phyloP scores from a whole-genome alignment of 208 protist genomes.

The Trypanosomatidae sp. region DNA sequence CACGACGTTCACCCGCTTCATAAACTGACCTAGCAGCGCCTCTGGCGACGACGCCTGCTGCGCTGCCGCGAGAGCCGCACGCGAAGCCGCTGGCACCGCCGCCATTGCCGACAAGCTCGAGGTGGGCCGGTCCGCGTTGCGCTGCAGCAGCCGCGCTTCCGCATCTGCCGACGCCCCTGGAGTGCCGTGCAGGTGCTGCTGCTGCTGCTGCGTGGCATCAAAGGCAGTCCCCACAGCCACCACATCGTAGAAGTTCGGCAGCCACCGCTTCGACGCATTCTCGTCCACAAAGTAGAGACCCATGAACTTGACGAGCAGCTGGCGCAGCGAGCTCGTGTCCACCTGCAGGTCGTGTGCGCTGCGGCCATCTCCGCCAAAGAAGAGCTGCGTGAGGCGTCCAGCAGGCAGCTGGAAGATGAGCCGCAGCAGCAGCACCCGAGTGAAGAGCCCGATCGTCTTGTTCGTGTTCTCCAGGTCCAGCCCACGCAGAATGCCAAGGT shows the following conservation, averaged over 20 bases:
- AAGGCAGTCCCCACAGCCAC: conserved; percentile 65
- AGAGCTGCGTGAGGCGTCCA: conserved; percentile 57
- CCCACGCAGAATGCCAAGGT: conserved; percentile 72
- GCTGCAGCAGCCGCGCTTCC: conserved; percentile 3
- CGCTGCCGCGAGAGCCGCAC: neutral
- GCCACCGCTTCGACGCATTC: conserved; percentile 50
- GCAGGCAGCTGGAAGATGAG: conserved; percentile 62
- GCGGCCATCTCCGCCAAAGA: conserved; percentile 78
- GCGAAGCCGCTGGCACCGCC: neutral
- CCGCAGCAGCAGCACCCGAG: conserved; percentile 71
- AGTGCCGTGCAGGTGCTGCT: neutral
- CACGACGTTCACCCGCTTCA: conserved; percentile 62
- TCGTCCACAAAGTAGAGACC: conserved; percentile 80
- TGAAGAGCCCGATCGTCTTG: conserved; percentile 77
- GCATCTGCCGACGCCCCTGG: neutral
- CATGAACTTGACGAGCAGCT: conserved; percentile 53
- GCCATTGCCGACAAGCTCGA: conserved; percentile 8
- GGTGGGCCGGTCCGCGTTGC: conserved; percentile 6
- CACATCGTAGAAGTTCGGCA: conserved; percentile 74
- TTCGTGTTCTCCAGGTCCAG: conserved; percentile 78
- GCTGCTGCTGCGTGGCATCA: conserved; percentile 13
- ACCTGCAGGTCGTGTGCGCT: conserved; percentile 58
- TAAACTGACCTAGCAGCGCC: conserved; percentile 36
- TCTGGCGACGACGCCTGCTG: conserved; percentile 15
- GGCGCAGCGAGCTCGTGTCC: conserved; percentile 51